These are phyloP conservation scores for Haemoproteus tartakovskyi DNA, from an alignment of 169 alveolate species.

Conservation along the genomic window DNA sequence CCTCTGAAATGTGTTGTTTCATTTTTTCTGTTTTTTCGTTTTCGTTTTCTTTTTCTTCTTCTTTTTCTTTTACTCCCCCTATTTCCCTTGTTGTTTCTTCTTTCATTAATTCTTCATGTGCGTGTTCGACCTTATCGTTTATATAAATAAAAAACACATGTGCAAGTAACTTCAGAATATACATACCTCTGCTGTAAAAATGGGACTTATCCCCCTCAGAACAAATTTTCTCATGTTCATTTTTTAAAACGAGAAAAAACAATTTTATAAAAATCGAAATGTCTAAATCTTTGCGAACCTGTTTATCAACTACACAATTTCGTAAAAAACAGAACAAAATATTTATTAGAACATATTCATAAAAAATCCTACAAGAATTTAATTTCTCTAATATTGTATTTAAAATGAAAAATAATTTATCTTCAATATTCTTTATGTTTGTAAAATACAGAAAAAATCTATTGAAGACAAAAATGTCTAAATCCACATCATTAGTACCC, in stretches of 20 bases:
- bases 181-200: background rate
- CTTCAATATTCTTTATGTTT: conserved; percentile 11
- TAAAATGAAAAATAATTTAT: conserved; percentile 6
- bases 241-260: conserved; percentile 6
- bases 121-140: no score
- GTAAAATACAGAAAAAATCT: background rate
- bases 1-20: background rate
- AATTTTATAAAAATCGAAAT: conserved; percentile 15
- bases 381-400: conserved; percentile 13
- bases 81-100: background rate
- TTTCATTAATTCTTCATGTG: no score
- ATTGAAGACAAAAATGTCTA: conserved; percentile 16
- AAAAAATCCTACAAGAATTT: conserved; percentile 1
- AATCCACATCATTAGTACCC: background rate
- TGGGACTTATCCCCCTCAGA: background rate
- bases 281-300: background rate
- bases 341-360: conserved; percentile 21
- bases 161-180: background rate
- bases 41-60: background rate
- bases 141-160: background rate
- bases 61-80: background rate
- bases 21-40: background rate
- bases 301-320: background rate
- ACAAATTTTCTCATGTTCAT: conserved; percentile 2
- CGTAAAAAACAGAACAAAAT: conserved; percentile 19